These are phyloP conservation scores for Scheffersomyces titani DNA, from an alignment of 1,139 yeast species.

Conservation along the genomic window DNA sequence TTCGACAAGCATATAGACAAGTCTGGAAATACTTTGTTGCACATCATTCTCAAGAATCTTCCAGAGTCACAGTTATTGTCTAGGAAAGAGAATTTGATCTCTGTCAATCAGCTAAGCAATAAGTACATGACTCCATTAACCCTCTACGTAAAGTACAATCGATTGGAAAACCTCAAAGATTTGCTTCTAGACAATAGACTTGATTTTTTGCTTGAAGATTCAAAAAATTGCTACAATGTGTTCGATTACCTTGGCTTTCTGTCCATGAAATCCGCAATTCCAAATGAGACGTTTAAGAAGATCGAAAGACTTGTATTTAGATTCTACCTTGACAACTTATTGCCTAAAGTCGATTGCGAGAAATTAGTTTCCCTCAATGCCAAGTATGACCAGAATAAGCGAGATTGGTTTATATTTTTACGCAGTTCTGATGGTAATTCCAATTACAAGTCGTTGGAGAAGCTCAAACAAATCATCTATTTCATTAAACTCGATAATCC, in stretches of 20 bases:
- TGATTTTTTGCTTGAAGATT: conserved; percentile 46
- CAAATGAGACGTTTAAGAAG: conserved; percentile 42
- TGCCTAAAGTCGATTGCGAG: conserved; percentile 17
- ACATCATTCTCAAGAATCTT: conserved; percentile 56
- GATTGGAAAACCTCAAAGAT: conserved; percentile 56
- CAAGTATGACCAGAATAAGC: conserved; percentile 29
- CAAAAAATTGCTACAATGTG: conserved; percentile 41
- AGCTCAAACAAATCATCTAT: conserved; percentile 37
- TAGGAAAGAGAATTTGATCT: conserved; percentile 32
- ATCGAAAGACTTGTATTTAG: conserved; percentile 50
- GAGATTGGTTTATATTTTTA: conserved; percentile 38
- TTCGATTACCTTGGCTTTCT: conserved; percentile 43
- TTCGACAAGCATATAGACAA: conserved; percentile 67
- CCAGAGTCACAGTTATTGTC: conserved; percentile 37
- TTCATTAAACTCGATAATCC: conserved; percentile 36
- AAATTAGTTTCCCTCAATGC: conserved; percentile 35
- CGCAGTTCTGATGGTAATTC: conserved; percentile 17
- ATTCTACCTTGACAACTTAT: conserved; percentile 28
- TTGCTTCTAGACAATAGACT: conserved; percentile 48
- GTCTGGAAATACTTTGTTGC: conserved; percentile 75
- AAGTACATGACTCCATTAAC: conserved; percentile 69
- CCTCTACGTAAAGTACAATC: conserved; percentile 68
- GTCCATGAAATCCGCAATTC: conserved; percentile 27
- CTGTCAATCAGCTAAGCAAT: conserved; percentile 65
- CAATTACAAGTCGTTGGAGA: conserved; percentile 35